Conservation (phyloP, 2,329 filamentous ascomycete genomes). For the Cylindrodendrum hubeiense region DNA sequence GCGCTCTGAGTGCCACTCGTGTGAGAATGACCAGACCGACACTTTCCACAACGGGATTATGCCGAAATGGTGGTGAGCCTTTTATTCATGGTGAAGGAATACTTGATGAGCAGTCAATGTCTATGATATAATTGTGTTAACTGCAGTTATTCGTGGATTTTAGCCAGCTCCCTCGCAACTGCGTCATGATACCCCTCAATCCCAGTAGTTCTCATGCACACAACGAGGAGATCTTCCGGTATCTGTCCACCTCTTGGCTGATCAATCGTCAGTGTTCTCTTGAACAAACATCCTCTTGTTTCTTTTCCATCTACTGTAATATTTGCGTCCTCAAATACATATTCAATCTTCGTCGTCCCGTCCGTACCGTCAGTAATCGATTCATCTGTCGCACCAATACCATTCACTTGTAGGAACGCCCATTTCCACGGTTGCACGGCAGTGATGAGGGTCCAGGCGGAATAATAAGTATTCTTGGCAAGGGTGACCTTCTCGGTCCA, state of each 20-base stretch:
- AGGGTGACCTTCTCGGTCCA: constrained; percentile 15
- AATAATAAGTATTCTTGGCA: constrained; percentile 7
- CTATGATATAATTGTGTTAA: neutral
- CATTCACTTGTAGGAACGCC: constrained; percentile 5
- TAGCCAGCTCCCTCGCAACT: constrained; percentile 2
- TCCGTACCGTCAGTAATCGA: neutral
- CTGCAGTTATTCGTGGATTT: neutral
- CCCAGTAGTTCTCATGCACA: constrained; percentile 2
- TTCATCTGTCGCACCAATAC: constrained; percentile 10
- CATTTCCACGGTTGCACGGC: constrained; percentile 6
- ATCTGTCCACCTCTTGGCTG: constrained; percentile 3
- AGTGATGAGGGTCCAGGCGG: constrained; percentile 3
- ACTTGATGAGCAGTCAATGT: too few relatives aligned
- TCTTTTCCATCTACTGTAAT: neutral
- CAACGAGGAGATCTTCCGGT: constrained; percentile 6
- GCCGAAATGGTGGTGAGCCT: too few relatives aligned
- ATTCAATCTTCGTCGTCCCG: constrained; percentile 4
- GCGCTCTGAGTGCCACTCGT: too few relatives aligned
- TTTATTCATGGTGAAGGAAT: too few relatives aligned
- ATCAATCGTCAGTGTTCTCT: constrained; percentile 4
- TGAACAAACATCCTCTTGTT: neutral
- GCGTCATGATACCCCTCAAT: constrained; percentile 17
- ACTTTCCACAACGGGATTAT: too few relatives aligned
- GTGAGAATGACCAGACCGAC: too few relatives aligned
- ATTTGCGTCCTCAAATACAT: neutral